Percentiles rank a stretch among this genome's conserved stretches.
phyloP scores from a whole-genome alignment of 495 filamentous ascomycete genomes.

The Cercophora newfieldiana region DNA sequence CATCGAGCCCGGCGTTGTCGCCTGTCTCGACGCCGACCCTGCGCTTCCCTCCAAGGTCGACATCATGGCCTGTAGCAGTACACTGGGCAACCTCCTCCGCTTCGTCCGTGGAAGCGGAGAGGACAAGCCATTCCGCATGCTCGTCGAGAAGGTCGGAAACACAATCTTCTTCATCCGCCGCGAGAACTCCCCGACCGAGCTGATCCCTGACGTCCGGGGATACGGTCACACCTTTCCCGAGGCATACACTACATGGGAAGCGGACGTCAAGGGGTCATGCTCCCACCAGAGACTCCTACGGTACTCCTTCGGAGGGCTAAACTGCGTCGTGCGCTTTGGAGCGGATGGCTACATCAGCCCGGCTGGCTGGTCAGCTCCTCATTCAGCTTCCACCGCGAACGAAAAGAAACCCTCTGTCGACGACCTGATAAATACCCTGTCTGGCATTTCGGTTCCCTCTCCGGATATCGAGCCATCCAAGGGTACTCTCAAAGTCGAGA shows the following conservation, averaged over 20 bases:
- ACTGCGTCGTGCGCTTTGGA: conserved; percentile 59
- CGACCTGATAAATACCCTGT: conserved; percentile 12
- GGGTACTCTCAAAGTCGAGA: conserved; percentile 18
- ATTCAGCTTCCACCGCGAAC: neutral
- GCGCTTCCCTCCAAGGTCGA: conserved; percentile 46
- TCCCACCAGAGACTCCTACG: conserved; percentile 64
- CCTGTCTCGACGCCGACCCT: conserved; percentile 29
- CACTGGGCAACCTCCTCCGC: conserved; percentile 54
- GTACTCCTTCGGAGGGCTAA: conserved; percentile 58
- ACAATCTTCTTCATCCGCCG: conserved; percentile 64
- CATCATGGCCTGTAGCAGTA: conserved; percentile 62
- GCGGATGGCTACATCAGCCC: conserved; percentile 56
- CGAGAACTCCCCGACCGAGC: conserved; percentile 54
- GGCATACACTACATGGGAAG: conserved; percentile 60
- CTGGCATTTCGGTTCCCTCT: neutral
- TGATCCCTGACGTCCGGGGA: conserved; percentile 54
- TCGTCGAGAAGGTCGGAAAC: conserved; percentile 58
- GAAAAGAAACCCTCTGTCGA: conserved; percentile 1
- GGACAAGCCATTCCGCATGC: conserved; percentile 54
- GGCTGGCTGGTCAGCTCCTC: neutral
- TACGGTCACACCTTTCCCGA: conserved; percentile 68
- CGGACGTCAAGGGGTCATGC: conserved; percentile 48
- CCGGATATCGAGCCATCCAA: neutral
- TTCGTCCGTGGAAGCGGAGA: conserved; percentile 49
- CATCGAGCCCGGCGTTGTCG: conserved; percentile 56